phyloP scores from a whole-genome alignment of 768 basidiomycete species.

The Lentinula sp. region DNA sequence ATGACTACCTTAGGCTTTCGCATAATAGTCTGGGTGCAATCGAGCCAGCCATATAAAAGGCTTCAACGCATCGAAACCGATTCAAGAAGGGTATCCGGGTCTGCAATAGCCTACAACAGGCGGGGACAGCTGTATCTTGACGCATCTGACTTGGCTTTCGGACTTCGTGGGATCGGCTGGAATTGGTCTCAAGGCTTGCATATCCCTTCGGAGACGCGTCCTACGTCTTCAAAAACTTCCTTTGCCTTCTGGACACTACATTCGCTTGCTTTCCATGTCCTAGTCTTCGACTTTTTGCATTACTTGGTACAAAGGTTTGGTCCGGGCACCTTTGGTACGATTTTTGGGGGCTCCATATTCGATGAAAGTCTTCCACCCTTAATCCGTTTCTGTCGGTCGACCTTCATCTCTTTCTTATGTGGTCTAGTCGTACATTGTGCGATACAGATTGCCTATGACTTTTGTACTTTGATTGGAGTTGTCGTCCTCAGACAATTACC shows the following conservation, averaged over 20 bases:
- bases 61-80: not conserved
- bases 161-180: slow-evolving; percentile 57
- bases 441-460: slow-evolving; percentile 37
- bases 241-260: slow-evolving; percentile 31
- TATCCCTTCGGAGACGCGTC: slow-evolving; percentile 35
- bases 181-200: slow-evolving; percentile 44
- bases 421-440: slow-evolving; percentile 39
- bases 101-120: not conserved
- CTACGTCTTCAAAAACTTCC: slow-evolving; percentile 23
- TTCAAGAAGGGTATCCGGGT: slow-evolving; percentile 14
- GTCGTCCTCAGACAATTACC: slow-evolving; percentile 41
- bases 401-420: slow-evolving; percentile 32
- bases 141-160: slow-evolving; percentile 42
- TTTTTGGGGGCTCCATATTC: slow-evolving; percentile 36
- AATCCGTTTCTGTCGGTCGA: slow-evolving; percentile 36
- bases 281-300: slow-evolving; percentile 40
- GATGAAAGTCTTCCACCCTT: slow-evolving; percentile 26
- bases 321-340: slow-evolving; percentile 30
- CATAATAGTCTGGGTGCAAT: slow-evolving; percentile 33
- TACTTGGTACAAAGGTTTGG: slow-evolving; percentile 39
- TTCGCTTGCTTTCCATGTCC: slow-evolving; percentile 25
- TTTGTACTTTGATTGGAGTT: slow-evolving; percentile 36
- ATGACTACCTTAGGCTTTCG: slow-evolving; percentile 31
- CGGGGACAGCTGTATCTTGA: slow-evolving; percentile 22
- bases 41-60: slow-evolving; percentile 17